Evolutionary conservation across 139 green algal species (phyloP).

Genomic region (Volvox africanus): DNA sequence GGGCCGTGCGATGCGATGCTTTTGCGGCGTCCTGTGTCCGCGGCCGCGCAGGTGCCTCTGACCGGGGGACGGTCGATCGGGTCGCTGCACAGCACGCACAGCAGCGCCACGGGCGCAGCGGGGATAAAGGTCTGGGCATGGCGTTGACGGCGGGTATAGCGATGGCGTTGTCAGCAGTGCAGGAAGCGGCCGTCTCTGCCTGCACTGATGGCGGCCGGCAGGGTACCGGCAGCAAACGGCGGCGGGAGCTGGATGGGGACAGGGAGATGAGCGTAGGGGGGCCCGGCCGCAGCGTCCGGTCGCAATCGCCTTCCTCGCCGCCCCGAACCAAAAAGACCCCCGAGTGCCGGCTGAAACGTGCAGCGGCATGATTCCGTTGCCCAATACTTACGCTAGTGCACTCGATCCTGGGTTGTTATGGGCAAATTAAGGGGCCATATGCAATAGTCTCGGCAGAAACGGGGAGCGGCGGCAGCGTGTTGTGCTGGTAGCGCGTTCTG

Average conservation of each 20-base stretch:
- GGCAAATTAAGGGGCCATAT: too few species aligned
- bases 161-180: constrained; percentile 10
- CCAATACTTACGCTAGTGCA: background rate
- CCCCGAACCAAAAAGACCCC: background rate
- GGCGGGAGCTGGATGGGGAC: background rate
- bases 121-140: background rate
- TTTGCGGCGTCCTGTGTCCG: too few species aligned
- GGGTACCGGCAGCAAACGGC: constrained; percentile 18
- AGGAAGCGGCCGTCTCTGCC: constrained; percentile 13
- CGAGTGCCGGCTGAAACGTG: background rate
- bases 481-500: too few species aligned
- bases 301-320: background rate
- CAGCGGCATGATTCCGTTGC: background rate
- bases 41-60: background rate
- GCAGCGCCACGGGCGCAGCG: background rate
- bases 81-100: background rate
- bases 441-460: too few species aligned
- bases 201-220: background rate
- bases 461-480: too few species aligned
- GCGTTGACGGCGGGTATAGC: constrained; percentile 9
- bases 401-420: too few species aligned
- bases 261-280: background rate
- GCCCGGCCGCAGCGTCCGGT: background rate
- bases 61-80: too few species aligned
- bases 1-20: too few species aligned